phyloP scores from a whole-genome alignment of 2,329 filamentous ascomycete genomes.

The Botryotinia convoluta region DNA sequence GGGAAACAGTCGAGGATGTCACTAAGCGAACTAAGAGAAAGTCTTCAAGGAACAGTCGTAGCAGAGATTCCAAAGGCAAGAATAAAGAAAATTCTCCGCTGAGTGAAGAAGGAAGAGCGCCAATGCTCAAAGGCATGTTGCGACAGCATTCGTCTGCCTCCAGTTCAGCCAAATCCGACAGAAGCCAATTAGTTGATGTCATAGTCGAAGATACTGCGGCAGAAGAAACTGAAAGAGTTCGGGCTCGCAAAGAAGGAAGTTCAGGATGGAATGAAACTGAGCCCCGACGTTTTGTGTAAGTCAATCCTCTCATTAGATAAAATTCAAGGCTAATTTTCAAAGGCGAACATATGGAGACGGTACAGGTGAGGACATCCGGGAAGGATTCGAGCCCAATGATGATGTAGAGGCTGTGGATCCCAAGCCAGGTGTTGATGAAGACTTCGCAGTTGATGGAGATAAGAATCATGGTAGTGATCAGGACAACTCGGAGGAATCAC shows the following conservation, averaged over 20 bases:
- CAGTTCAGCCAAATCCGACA: slow-evolving; percentile 51
- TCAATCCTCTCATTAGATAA: slow-evolving; percentile 13
- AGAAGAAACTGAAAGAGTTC: slow-evolving; percentile 60
- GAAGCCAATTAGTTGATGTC: slow-evolving; percentile 64
- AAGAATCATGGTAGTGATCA: slow-evolving; percentile 34
- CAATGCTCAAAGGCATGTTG: slow-evolving; percentile 40
- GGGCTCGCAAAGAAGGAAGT: slow-evolving; percentile 60
- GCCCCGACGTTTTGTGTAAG: slow-evolving; percentile 54
- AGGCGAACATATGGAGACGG: slow-evolving; percentile 48
- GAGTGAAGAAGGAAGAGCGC: slow-evolving; percentile 37
- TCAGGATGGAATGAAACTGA: slow-evolving; percentile 58
- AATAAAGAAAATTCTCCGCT: slow-evolving; percentile 26
- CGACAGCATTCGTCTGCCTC: slow-evolving; percentile 49
- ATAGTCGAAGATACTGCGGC: slow-evolving; percentile 63
- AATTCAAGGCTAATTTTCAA: slow-evolving; percentile 10
- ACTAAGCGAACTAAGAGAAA: slow-evolving; percentile 38
- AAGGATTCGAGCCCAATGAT: slow-evolving; percentile 53
- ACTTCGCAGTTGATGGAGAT: slow-evolving; percentile 34
- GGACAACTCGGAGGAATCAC: slow-evolving; percentile 43
- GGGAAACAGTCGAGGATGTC: slow-evolving; percentile 39
- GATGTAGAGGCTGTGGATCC: slow-evolving; percentile 43
- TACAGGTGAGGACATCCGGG: slow-evolving; percentile 50
- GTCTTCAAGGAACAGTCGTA: slow-evolving; percentile 26
- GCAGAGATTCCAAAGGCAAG: slow-evolving; percentile 35
- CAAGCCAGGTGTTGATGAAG: slow-evolving; percentile 39